A percentile compares a stretch with the other conserved stretches of the same genome.
Conservation (phyloP, 306 rosid genomes). For the Coriaria nepalensis region DNA sequence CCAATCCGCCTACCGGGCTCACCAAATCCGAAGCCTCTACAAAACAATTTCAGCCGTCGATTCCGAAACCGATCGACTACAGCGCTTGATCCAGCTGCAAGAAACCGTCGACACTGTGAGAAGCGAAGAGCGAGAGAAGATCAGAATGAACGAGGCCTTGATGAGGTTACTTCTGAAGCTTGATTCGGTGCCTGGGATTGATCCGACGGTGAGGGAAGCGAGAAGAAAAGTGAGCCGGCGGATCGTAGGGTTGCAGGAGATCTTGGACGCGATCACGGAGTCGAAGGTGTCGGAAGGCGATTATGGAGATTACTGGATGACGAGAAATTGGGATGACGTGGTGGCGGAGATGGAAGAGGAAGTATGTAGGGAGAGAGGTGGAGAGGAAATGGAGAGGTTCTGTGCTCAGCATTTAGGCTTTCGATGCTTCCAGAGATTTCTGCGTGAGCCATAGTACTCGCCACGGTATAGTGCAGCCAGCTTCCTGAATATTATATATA, state of each 20-base stretch:
- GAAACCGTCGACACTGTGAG: conserved; percentile 88
- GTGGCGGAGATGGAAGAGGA: conserved; percentile 70
- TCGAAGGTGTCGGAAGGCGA: conserved; percentile 26
- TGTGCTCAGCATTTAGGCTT: conserved; percentile 59
- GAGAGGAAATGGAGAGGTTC: conserved; percentile 63
- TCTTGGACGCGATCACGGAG: conserved; percentile 49
- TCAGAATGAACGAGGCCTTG: conserved; percentile 64
- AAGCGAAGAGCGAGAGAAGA: conserved; percentile 45
- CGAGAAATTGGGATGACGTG: conserved; percentile 50
- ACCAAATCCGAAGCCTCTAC: conserved; percentile 51
- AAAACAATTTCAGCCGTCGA: conserved; percentile 39
- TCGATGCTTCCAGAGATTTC: conserved; percentile 82
- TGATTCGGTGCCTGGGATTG: conserved; percentile 77
- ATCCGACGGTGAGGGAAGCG: conserved; percentile 71
- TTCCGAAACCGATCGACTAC: conserved; percentile 45
- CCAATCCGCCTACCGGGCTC: conserved; percentile 64
- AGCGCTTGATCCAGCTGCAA: conserved; percentile 65
- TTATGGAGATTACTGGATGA: conserved; percentile 18
- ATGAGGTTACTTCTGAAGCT: conserved; percentile 61
- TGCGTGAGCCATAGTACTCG: conserved; percentile 36
- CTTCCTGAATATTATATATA: too few relatives aligned
- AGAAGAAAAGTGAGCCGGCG: conserved; percentile 67
- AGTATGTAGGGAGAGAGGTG: conserved; percentile 65
- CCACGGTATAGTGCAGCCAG: too few relatives aligned
- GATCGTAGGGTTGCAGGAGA: conserved; percentile 89